Evolutionary conservation across 352 stramenopile species (phyloP), one percentile per base, ranked within the genome.

Genomic region (Ochromonadaceae sp.): DNA sequence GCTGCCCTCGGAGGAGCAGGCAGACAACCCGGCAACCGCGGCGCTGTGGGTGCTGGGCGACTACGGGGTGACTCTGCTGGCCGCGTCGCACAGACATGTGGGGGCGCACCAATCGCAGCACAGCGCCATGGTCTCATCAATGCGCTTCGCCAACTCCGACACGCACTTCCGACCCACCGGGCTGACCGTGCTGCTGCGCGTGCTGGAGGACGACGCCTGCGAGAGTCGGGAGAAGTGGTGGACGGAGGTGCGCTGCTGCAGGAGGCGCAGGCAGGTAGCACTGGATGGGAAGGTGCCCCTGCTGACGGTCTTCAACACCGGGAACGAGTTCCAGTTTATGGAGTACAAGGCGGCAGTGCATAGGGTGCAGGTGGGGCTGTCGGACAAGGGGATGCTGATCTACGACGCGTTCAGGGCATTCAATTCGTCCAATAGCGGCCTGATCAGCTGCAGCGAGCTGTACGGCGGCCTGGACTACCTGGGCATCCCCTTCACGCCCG

Each of bases 121-220:
- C 57, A 76, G 74, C 0, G 81, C 83, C 35, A 76, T 82, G 25
- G 74, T 86, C 56, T 75, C 81, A 57, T 97, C 89, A 69, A 90
- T 93, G 65, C 84, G 91, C 7, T 98, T 97, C 74, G 95, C 98
- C 73, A 96, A 99, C 76, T 96, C 90, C 73, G 86, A 95, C 65
- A 92, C 97, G 67, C 96, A 97, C 65, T 99, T 96, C 77, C 86
- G 87, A 57, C 85, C 88, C 10, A 67, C 78, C 4, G 89, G 98
- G 68, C 69, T 98, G 0, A 88, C 88, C 65, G 62, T 72, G 3
- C 26, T 65, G 1, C 39, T 71, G n/a, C 39, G 79, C 70, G 74
- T 80, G 36, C 68, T 91, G 39, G 78, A 88, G 69, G 74, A 81
- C 25, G 83, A 87, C 68, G 56, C 72, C 28, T 67, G 59, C 65